Evolutionary conservation across 371 early-diverging fungal genomes (phyloP).

Genomic region (Mucor sp.): DNA sequence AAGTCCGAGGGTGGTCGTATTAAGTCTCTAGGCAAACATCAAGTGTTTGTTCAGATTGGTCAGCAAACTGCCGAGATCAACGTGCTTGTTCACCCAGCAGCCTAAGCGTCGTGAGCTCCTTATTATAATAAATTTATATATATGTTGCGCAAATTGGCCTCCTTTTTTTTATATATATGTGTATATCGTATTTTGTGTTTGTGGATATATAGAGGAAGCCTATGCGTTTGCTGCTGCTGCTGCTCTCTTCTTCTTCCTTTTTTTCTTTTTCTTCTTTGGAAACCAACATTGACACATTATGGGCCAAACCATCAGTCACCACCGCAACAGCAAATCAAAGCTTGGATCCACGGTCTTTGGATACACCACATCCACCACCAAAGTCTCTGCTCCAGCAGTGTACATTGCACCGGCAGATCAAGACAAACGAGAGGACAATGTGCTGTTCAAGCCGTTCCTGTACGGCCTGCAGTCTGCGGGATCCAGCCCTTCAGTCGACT

Average conservation of each 20-base stretch:
- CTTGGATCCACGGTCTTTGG: slow-evolving; percentile 13
- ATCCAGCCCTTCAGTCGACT: background rate
- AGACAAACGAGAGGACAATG: slow-evolving; percentile 4
- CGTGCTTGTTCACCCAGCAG: slow-evolving; percentile 33
- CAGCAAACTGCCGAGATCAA: slow-evolving; percentile 27
- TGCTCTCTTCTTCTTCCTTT: too few relatives aligned
- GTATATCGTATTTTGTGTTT: background rate
- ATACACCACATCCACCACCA: background rate
- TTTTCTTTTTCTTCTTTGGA: background rate
- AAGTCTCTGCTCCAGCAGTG: background rate
- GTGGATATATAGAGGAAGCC: too few relatives aligned
- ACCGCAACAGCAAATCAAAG: background rate
- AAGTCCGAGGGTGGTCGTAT: slow-evolving; percentile 47
- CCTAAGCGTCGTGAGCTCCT: slow-evolving; percentile 8
- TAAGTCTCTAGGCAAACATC: slow-evolving; percentile 46
- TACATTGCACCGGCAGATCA: background rate
- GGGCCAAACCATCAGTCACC: slow-evolving; percentile 1
- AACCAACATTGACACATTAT: background rate
- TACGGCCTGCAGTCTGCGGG: slow-evolving; percentile 14
- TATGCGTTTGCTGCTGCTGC: too few relatives aligned
- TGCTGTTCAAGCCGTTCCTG: slow-evolving; percentile 17
- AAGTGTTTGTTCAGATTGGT: slow-evolving; percentile 30
- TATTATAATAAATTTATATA: slow-evolving; percentile 10
- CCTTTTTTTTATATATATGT: slow-evolving; percentile 3
- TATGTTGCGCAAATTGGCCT: background rate